phyloP scores from a whole-genome alignment of 2,329 filamentous ascomycete species.

The Thelonectria olida region DNA sequence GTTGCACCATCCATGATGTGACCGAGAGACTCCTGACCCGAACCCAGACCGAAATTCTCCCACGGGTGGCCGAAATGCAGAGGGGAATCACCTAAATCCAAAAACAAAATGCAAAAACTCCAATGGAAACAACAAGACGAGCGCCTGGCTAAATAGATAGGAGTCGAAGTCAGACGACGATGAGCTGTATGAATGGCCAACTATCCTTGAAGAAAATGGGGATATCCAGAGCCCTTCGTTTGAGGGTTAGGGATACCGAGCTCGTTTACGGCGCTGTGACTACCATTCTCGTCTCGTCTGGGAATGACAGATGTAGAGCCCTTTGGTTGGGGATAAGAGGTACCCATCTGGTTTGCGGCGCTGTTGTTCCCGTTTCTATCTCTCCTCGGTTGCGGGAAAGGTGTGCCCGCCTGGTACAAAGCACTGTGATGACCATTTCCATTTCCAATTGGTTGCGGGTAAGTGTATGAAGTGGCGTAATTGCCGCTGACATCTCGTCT shows the following conservation, averaged over 20 bases:
- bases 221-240: background rate
- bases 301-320: too few relatives aligned
- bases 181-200: background rate
- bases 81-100: conserved; percentile 32
- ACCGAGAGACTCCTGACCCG: conserved; percentile 6
- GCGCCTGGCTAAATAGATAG: background rate
- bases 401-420: too few relatives aligned
- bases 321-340: too few relatives aligned
- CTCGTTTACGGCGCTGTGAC: conserved; percentile 21
- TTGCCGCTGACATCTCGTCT: too few relatives aligned
- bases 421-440: conserved; percentile 13
- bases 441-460: too few relatives aligned
- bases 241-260: background rate
- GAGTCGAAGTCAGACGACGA: conserved; percentile 11
- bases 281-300: too few relatives aligned
- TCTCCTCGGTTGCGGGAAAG: too few relatives aligned
- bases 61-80: conserved; percentile 2
- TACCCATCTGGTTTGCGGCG: conserved; percentile 13
- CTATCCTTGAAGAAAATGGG: background rate
- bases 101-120: conserved; percentile 10
- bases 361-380: conserved; percentile 9
- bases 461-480: too few relatives aligned
- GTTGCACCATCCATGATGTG: conserved; percentile 19
- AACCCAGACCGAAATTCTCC: conserved; percentile 1
- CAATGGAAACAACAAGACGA: background rate